These are phyloP conservation scores for Trichoderma simmonsii DNA, from an alignment of 2,329 filamentous ascomycete genomes.

Conservation along the genomic window DNA sequence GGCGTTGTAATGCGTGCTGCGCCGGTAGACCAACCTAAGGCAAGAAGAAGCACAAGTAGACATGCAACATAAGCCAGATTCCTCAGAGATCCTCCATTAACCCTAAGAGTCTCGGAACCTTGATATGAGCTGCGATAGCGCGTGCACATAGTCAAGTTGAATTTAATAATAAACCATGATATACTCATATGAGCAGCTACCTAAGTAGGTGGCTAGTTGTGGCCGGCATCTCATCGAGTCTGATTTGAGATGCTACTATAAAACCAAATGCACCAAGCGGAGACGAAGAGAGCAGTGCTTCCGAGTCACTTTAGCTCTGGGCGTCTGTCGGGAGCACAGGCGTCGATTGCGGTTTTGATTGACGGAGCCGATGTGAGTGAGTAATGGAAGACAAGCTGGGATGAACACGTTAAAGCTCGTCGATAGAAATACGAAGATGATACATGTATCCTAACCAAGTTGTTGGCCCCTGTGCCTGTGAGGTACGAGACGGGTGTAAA, in stretches of 20 bases:
- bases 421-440: neutral
- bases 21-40: neutral
- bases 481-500: neutral
- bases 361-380: neutral
- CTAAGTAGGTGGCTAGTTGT: neutral
- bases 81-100: neutral
- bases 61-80: neutral
- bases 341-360: neutral
- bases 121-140: neutral
- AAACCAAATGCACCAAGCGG: neutral
- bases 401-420: neutral
- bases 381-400: neutral
- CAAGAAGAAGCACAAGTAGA: neutral
- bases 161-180: neutral
- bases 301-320: neutral
- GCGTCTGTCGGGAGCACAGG: neutral
- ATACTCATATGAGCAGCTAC: neutral
- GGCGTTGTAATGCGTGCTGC: slow-evolving; percentile 41
- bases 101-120: neutral
- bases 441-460: neutral
- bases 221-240: neutral
- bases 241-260: neutral
- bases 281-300: neutral
- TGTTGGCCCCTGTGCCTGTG: neutral
- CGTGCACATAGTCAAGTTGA: neutral